These are phyloP conservation scores for Boletus rex-veris DNA, from an alignment of 768 basidiomycete genomes.

Conservation along the genomic window DNA sequence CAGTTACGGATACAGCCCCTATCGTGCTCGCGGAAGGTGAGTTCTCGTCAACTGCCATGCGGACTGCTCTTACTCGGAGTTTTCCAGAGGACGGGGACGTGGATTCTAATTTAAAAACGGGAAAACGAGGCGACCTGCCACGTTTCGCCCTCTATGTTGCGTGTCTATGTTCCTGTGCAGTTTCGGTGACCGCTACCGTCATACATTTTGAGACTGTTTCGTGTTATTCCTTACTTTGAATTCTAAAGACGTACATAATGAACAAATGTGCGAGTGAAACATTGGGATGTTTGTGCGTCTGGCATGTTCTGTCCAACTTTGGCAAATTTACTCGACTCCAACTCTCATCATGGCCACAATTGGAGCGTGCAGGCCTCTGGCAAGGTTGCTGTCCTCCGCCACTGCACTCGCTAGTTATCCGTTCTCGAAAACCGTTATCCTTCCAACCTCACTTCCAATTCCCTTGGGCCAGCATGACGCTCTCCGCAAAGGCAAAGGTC, in stretches of 20 bases:
- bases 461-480: slow-evolving; percentile 37
- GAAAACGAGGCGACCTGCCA: slow-evolving; percentile 17
- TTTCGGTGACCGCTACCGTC: slow-evolving; percentile 8
- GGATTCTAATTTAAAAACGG: slow-evolving; percentile 44
- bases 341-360: slow-evolving; percentile 11
- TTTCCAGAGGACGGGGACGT: slow-evolving; percentile 67
- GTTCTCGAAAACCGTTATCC: slow-evolving; percentile 67
- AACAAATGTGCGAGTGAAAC: not conserved
- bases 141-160: slow-evolving; percentile 7
- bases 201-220: slow-evolving; percentile 19
- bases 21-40: slow-evolving; percentile 72
- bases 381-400: slow-evolving; percentile 26
- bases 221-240: slow-evolving; percentile 26
- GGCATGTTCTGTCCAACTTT: slow-evolving; percentile 6
- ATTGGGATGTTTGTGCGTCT: not conserved
- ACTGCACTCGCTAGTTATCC: slow-evolving; percentile 44
- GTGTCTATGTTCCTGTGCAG: slow-evolving; percentile 8
- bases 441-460: slow-evolving; percentile 43
- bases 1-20: slow-evolving; percentile 50
- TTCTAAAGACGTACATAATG: slow-evolving; percentile 31
- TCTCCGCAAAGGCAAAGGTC: slow-evolving; percentile 65
- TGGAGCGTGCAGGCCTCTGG: slow-evolving; percentile 8
- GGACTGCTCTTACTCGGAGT: slow-evolving; percentile 3
- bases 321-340: slow-evolving; percentile 6
- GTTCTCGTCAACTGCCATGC: slow-evolving; percentile 22